phyloP scores from a whole-genome alignment of 352 stramenopile genomes.

The Phytophthora cajani region DNA sequence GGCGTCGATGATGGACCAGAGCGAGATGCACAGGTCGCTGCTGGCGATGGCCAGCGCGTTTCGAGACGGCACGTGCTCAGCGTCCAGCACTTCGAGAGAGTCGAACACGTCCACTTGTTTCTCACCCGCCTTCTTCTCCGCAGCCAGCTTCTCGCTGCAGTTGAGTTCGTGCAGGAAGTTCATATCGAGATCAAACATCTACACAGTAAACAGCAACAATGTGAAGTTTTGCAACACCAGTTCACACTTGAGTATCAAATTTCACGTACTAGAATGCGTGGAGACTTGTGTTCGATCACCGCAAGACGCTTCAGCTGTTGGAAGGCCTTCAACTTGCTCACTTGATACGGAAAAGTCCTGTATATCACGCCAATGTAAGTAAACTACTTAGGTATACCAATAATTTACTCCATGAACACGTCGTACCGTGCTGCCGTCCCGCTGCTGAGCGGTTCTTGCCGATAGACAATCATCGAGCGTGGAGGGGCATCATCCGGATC shows the following conservation, averaged over 20 bases:
- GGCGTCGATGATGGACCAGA: slow-evolving; percentile 76
- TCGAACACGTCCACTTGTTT: slow-evolving; percentile 37
- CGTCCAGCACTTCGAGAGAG: slow-evolving; percentile 54
- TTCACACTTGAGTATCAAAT: neutral
- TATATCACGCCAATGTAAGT: neutral
- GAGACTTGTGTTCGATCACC: slow-evolving; percentile 70
- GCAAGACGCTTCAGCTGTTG: slow-evolving; percentile 54
- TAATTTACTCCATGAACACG: neutral
- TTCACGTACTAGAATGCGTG: slow-evolving; percentile 52
- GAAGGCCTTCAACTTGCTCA: slow-evolving; percentile 60
- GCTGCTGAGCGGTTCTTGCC: slow-evolving; percentile 32
- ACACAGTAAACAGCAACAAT: slow-evolving; percentile 9
- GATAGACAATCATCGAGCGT: slow-evolving; percentile 28
- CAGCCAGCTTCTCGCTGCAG: slow-evolving; percentile 51
- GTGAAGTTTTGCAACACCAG: neutral
- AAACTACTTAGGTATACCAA: neutral
- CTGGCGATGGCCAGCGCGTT: slow-evolving; percentile 65
- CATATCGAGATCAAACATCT: slow-evolving; percentile 77
- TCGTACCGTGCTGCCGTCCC: slow-evolving; percentile 22
- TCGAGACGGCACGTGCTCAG: slow-evolving; percentile 58
- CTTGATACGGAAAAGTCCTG: slow-evolving; percentile 74
- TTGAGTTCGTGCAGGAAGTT: slow-evolving; percentile 73
- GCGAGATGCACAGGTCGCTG: slow-evolving; percentile 60
- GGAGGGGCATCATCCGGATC: slow-evolving; percentile 25
- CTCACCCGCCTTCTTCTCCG: slow-evolving; percentile 41